Conservation (phyloP, 345 rosid genomes). For the Syzygium jambos region DNA sequence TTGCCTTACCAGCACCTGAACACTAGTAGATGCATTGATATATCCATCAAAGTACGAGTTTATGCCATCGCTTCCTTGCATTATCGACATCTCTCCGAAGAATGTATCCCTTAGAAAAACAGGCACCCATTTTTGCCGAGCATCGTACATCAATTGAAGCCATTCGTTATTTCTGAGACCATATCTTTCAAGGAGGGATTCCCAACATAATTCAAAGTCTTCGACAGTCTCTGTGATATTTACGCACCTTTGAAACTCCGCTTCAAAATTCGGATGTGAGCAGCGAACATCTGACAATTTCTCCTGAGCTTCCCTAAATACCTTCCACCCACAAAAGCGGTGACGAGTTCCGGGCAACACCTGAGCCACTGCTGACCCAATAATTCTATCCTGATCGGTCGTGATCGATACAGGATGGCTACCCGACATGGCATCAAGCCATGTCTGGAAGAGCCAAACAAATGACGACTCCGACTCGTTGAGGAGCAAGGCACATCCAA, state of each 20-base stretch:
- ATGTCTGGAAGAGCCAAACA: constrained; percentile 61
- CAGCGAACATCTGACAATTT: constrained; percentile 48
- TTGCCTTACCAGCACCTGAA: constrained; percentile 41
- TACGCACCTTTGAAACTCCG: constrained; percentile 52
- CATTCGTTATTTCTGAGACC: constrained; percentile 52
- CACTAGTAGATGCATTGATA: constrained; percentile 54
- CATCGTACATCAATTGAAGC: constrained; percentile 51
- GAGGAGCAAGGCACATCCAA: constrained; percentile 59
- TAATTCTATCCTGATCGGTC: constrained; percentile 47
- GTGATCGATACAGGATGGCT: constrained; percentile 59
- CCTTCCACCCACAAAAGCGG: constrained; percentile 40
- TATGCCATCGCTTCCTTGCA: constrained; percentile 20
- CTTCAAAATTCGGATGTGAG: constrained; percentile 49
- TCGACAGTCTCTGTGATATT: constrained; percentile 32
- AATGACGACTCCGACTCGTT: constrained; percentile 60
- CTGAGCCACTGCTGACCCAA: constrained; percentile 47
- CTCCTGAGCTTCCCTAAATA: constrained; percentile 49
- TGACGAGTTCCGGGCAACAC: constrained; percentile 47
- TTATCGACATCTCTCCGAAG: constrained; percentile 43
- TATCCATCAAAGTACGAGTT: constrained; percentile 54
- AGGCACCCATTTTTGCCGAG: constrained; percentile 73
- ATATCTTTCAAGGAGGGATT: constrained; percentile 35
- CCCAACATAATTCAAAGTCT: constrained; percentile 70
- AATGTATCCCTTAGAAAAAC: constrained; percentile 50
- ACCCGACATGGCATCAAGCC: constrained; percentile 73